phyloP scores from a whole-genome alignment of 345 rosid genomes.

The Aegle marmelos region DNA sequence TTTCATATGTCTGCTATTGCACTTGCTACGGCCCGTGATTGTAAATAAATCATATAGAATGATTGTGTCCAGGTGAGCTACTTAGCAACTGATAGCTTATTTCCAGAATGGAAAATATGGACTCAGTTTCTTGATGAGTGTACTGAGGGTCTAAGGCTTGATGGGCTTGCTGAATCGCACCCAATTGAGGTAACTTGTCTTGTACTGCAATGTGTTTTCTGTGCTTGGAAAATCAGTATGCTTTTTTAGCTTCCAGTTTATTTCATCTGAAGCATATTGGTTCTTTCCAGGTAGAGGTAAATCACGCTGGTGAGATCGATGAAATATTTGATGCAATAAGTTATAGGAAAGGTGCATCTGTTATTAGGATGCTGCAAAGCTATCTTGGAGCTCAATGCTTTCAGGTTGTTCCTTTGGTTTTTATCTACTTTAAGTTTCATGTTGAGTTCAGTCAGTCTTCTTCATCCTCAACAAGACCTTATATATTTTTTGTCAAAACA shows the following conservation, averaged over 20 bases:
- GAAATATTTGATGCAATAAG: constrained; percentile 97
- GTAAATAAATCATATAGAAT: constrained; percentile 9
- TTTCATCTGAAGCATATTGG: constrained; percentile 2
- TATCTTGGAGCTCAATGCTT: constrained; percentile 90
- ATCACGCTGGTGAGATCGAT: constrained; percentile 85
- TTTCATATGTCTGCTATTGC: constrained; percentile 10
- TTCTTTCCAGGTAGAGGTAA: constrained; percentile 72
- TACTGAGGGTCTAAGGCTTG: constrained; percentile 82
- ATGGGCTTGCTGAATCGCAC: constrained; percentile 95
- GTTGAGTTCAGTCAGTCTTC: neutral
- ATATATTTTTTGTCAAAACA: neutral
- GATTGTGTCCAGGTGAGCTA: constrained; percentile 75
- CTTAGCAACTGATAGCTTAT: constrained; percentile 83
- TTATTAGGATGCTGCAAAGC: constrained; percentile 93
- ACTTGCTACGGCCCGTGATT: neutral
- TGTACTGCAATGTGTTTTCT: neutral
- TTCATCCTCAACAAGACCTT: neutral
- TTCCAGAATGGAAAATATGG: constrained; percentile 99
- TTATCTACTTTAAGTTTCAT: neutral
- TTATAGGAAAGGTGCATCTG: constrained; percentile 91
- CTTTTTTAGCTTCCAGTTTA: neutral
- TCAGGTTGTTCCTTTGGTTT: constrained; percentile 56
- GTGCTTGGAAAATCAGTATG: neutral
- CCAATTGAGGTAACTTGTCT: constrained; percentile 80
- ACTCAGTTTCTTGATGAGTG: constrained; percentile 93